Base-by-base conservation (phyloP, 371 early-diverging fungal species). In the Vairimorpha apis region DNA sequence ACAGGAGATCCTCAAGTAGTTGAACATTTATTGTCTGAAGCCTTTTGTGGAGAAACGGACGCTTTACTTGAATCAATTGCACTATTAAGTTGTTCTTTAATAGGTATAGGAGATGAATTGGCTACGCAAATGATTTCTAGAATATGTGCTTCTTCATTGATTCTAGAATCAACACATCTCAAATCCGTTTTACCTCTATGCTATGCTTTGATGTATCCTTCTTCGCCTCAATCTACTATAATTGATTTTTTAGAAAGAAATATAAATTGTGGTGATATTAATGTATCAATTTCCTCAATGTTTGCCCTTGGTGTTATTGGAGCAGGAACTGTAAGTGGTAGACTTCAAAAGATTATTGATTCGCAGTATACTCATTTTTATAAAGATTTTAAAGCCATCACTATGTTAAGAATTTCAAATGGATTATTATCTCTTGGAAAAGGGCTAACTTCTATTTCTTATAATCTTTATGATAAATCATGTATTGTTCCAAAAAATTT, bases 271-370 rank as follows among this genome's bases (percentile, higher is more conserved):
- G 90, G 90, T 70, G 92, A 97, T 25, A 12, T 58, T 7, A 38
- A 64, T 41, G 72, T 77, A 27, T 41, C 78, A 16, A 81, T 90
- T 59, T 92, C 91, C 78, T 92, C 97, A 27, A 90, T 97, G 51
- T 90, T 96, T 83, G 93, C 95, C 33, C 91, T 98, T 90, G 99
- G 99, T 59, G 81, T 96, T 60, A 91, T 97, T 18, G 95, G 96
- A 38, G 95, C 95, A 1, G 99, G 99, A 63, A 96, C 96, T n/a
- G 95, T 96, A 86, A 95, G 95, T 82, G 93, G 97, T 2, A 88
- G 95, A 43, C 86, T 97, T 43, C 92, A 92, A 33, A 92, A 94
- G 83, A 92, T 95, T 88, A 83, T 98, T 67, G 87, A 97, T 66
- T 92, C 93, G 77, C 86, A 95, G 32, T 94, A 93, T 21, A 87